Percentiles rank a stretch among this genome's conserved stretches.
Conservation (phyloP, 208 protist species). For the Angomonas deanei region DNA sequence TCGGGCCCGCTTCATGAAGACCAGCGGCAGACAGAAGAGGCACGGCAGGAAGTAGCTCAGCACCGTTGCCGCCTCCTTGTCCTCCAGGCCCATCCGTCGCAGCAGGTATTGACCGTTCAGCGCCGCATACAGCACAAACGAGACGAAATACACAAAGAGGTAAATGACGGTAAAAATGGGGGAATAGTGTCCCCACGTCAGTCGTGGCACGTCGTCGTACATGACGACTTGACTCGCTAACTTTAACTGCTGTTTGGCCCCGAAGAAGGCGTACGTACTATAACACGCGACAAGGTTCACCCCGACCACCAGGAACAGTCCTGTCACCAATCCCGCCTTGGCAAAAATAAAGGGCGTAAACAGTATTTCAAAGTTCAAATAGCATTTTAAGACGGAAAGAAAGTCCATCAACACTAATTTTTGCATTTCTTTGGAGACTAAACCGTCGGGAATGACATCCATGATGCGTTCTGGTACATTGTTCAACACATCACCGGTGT, state of each 20-base stretch:
- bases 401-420: constrained; percentile 36
- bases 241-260: constrained; percentile 29
- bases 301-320: constrained; percentile 17
- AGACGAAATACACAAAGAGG: constrained; percentile 21
- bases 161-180: constrained; percentile 21
- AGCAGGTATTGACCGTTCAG: constrained; percentile 30
- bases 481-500: constrained; percentile 23
- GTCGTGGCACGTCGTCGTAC: constrained; percentile 39
- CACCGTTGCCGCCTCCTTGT: constrained; percentile 8
- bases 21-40: constrained; percentile 24
- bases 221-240: constrained; percentile 26
- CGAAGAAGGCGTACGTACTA: constrained; percentile 30
- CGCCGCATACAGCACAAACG: constrained; percentile 33
- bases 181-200: constrained; percentile 29
- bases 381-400: constrained; percentile 21
- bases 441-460: constrained; percentile 17
- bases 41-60: constrained; percentile 38
- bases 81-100: constrained; percentile 16
- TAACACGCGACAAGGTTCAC: constrained; percentile 22
- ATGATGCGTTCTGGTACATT: constrained; percentile 21
- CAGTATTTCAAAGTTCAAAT: constrained; percentile 34
- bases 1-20: constrained; percentile 42
- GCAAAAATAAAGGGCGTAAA: constrained; percentile 35
- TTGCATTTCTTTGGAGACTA: constrained; percentile 33
- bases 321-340: constrained; percentile 25